Percentiles rank a stretch among this genome's conserved stretches.
These are phyloP conservation scores for Camellia lanceoleosa DNA, from an alignment of 148 eudicot species.

Conservation along the genomic window DNA sequence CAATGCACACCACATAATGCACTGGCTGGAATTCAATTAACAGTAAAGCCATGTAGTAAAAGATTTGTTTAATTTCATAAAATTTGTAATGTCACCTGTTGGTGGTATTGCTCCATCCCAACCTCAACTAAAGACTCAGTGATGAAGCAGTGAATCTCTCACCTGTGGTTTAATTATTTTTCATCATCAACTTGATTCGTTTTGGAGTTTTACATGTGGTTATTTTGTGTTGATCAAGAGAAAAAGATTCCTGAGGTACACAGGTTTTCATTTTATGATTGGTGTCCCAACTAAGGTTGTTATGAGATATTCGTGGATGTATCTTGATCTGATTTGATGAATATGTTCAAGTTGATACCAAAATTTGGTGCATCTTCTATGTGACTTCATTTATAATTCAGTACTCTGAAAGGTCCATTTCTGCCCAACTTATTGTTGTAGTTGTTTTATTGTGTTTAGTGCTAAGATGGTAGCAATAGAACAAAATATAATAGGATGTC, in stretches of 20 bases:
- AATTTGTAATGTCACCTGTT: too few relatives aligned
- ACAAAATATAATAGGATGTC: neutral
- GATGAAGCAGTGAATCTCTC: too few relatives aligned
- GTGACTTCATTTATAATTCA: neutral
- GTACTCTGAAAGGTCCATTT: neutral
- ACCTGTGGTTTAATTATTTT: too few relatives aligned
- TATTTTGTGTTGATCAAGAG: slow-evolving; percentile 30
- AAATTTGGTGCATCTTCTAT: neutral
- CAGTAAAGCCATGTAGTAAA: too few relatives aligned
- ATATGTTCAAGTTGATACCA: neutral
- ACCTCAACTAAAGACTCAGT: too few relatives aligned
- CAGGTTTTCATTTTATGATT: neutral
- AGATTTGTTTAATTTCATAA: too few relatives aligned
- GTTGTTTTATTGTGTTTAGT: neutral
- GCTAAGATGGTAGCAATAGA: neutral
- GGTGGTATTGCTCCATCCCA: too few relatives aligned
- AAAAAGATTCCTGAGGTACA: slow-evolving; percentile 90
- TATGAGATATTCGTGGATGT: too few relatives aligned
- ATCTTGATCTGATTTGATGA: neutral
- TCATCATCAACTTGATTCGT: too few relatives aligned
- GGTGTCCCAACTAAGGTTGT: neutral
- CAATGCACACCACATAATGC: too few relatives aligned
- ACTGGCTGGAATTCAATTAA: too few relatives aligned
- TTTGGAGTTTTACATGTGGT: too few relatives aligned
- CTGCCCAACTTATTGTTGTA: neutral